Evolutionary conservation across 1,284 basidiomycete genomes (phyloP).

Genomic region (Sanguinoderma infundibulare): DNA sequence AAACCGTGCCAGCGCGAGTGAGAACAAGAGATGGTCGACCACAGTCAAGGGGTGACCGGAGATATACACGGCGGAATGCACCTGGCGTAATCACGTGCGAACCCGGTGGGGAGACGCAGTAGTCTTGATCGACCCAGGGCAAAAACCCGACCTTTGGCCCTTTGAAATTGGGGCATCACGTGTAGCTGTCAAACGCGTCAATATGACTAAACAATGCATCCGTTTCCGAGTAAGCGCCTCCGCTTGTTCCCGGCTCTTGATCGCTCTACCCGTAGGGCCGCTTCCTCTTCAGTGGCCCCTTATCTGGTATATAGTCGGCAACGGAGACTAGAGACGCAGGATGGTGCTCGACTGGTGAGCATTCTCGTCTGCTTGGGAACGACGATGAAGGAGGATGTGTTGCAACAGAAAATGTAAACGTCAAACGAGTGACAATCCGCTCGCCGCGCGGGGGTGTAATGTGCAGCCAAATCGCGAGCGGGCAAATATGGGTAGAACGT

Average conservation of each 20-base stretch:
- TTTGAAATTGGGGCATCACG: too few species aligned
- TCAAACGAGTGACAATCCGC: constrained; percentile 2
- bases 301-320: too few species aligned
- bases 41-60: neutral
- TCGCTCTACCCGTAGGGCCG: too few species aligned
- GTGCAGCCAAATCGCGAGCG: constrained; percentile 9
- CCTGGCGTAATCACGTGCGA: constrained; percentile 16
- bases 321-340: too few species aligned
- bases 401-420: neutral
- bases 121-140: neutral
- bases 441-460: constrained; percentile 10
- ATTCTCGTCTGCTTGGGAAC: too few species aligned
- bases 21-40: neutral
- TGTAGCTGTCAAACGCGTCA: too few species aligned
- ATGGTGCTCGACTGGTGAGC: neutral
- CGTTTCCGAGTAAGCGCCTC: too few species aligned
- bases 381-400: constrained; percentile 5
- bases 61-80: constrained; percentile 8
- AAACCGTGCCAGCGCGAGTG: neutral
- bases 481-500: constrained; percentile 12
- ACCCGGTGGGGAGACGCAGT: neutral
- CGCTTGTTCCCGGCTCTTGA: too few species aligned
- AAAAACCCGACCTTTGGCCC: too few species aligned
- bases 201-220: too few species aligned
- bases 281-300: too few species aligned